These are phyloP conservation scores for Neopestalotiopsis sp. DNA, from an alignment of 2,329 filamentous ascomycete genomes.

Conservation along the genomic window DNA sequence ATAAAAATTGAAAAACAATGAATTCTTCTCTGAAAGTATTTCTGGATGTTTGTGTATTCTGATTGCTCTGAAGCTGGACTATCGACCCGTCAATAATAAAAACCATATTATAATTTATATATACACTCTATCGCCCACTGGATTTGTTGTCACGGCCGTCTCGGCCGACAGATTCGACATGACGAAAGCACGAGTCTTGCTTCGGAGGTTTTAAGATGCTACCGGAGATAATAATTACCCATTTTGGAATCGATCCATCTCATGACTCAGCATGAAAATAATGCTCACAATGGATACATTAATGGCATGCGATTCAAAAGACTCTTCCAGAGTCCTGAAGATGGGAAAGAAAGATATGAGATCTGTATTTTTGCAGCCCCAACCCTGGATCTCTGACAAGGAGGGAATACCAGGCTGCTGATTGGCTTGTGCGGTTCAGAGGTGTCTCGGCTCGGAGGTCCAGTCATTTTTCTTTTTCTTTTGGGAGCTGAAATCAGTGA, in stretches of 20 bases:
- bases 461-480: not conserved
- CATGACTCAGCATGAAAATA: not conserved
- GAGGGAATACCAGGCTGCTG: not conserved
- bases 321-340: too few relatives aligned
- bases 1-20: not conserved
- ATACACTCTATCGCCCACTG: not conserved
- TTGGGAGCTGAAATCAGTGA: not conserved
- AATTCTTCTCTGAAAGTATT: not conserved
- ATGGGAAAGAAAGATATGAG: not conserved
- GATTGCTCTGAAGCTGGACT: not conserved
- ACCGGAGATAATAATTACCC: not conserved
- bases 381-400: not conserved
- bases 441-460: not conserved
- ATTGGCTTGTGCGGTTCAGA: not conserved
- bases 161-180: not conserved
- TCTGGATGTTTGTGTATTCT: not conserved
- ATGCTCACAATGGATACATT: too few relatives aligned
- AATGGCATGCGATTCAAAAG: too few relatives aligned
- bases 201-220: not conserved
- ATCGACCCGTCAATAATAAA: not conserved
- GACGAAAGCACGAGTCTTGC: not conserved
- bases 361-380: not conserved
- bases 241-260: not conserved
- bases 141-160: not conserved
- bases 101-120: not conserved